These are phyloP conservation scores for Hermanozyma aechmeae DNA, from an alignment of 805 yeast species.

Conservation along the genomic window DNA sequence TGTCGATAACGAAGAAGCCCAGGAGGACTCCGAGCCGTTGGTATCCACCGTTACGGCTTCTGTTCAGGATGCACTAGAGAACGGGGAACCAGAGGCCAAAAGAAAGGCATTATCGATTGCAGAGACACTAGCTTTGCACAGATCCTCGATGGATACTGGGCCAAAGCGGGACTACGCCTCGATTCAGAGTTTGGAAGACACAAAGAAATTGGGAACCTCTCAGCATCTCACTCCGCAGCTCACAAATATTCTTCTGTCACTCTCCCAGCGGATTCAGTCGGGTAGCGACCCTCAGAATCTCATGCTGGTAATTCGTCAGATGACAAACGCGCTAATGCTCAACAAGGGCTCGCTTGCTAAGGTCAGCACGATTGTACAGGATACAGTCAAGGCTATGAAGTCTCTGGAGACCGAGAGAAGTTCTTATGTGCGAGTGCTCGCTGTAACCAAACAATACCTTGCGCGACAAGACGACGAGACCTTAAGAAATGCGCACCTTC, in stretches of 20 bases:
- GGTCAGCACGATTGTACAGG: too few species aligned
- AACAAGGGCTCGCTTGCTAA: too few species aligned
- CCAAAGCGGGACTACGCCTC: constrained; percentile 19
- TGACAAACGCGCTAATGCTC: constrained; percentile 24
- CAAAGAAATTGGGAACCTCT: too few species aligned
- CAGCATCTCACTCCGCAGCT: constrained; percentile 20
- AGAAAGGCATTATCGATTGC: constrained; percentile 41
- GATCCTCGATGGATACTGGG: constrained; percentile 32
- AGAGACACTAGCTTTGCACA: constrained; percentile 47
- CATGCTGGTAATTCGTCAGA: constrained; percentile 27
- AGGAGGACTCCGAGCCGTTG: neutral
- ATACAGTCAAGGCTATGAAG: constrained; percentile 7
- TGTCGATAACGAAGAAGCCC: constrained; percentile 12
- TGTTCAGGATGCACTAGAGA: constrained; percentile 2
- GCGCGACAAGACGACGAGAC: too few species aligned
- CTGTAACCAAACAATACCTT: too few species aligned
- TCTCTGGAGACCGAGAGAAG: constrained; percentile 11
- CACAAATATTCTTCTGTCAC: constrained; percentile 20
- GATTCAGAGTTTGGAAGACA: constrained; percentile 18
- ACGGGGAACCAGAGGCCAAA: constrained; percentile 1
- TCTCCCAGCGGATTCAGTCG: constrained; percentile 21
- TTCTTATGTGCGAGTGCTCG: constrained; percentile 19
- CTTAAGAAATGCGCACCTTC: too few species aligned
- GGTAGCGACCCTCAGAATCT: constrained; percentile 14
- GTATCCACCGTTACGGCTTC: constrained; percentile 8